Evolutionary conservation across 2,329 filamentous ascomycete genomes (phyloP).

Genomic region (Alternaria consortialis): DNA sequence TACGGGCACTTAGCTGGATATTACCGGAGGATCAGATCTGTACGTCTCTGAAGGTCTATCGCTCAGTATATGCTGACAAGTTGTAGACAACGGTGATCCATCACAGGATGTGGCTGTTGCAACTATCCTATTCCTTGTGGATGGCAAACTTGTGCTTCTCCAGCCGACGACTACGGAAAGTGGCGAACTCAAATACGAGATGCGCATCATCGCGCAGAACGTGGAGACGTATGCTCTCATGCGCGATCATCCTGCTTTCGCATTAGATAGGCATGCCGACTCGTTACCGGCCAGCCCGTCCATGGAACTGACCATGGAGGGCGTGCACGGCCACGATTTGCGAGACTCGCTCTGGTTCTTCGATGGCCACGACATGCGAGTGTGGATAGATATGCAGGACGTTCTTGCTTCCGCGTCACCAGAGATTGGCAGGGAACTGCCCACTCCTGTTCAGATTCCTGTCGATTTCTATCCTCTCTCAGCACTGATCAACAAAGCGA

Average conservation of each 20-base stretch:
- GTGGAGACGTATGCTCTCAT: slow-evolving; percentile 95
- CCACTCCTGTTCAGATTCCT: slow-evolving; percentile 76
- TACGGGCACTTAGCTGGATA: slow-evolving; percentile 94
- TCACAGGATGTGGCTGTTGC: slow-evolving; percentile 94
- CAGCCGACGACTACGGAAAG: slow-evolving; percentile 85
- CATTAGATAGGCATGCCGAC: slow-evolving; percentile 57
- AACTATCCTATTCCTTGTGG: slow-evolving; percentile 94
- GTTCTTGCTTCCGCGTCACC: slow-evolving; percentile 76
- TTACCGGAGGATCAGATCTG: slow-evolving; percentile 87
- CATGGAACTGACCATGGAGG: slow-evolving; percentile 55
- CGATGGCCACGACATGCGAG: slow-evolving; percentile 83
- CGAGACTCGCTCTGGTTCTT: slow-evolving; percentile 94
- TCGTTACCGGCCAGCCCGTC: slow-evolving; percentile 61
- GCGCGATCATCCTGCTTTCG: slow-evolving; percentile 76
- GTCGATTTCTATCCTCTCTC: slow-evolving; percentile 97
- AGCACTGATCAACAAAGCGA: slow-evolving; percentile 85
- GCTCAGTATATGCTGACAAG: slow-evolving; percentile 25
- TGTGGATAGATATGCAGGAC: slow-evolving; percentile 89
- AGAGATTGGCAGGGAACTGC: slow-evolving; percentile 73
- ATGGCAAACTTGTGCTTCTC: slow-evolving; percentile 92
- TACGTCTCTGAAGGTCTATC: slow-evolving; percentile 47
- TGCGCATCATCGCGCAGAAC: slow-evolving; percentile 94
- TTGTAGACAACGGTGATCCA: slow-evolving; percentile 80
- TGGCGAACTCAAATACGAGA: slow-evolving; percentile 93
- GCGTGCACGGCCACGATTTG: slow-evolving; percentile 65